Evolutionary conservation across 2,329 filamentous ascomycete genomes (phyloP), one percentile per base, ranked within the genome.

Genomic region (Coniochaeta prunicola): DNA sequence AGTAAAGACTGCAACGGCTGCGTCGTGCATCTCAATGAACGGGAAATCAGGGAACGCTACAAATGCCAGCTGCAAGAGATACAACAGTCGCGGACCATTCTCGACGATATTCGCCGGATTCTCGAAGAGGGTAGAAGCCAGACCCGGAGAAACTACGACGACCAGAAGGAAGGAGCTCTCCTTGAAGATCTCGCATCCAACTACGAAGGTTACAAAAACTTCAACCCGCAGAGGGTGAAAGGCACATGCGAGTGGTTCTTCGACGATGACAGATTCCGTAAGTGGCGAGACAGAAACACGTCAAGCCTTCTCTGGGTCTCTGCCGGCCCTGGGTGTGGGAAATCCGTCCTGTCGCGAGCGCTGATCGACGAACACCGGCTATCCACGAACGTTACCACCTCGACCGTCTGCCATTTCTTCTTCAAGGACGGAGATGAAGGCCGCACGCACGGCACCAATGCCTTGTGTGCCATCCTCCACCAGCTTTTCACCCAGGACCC

Each of bases 201-300:
- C 31, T 69, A 73, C 53, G 61, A 67, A 59, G 57, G 54, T 6
- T 58, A 67, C 31, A 74, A 69, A 58, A 63, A 70, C 55, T 60
- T 66, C 33, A 72, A 70, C 40, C 66, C 64, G 5, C 3, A 17
- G n/a, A 65, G 59, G 28, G 66, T 72, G 1, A 1, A 38, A 0
- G 70, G 66, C 10, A 74, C 72, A 1, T 74, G 71, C 48, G 64
- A 68, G 13, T 74, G 71, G 72, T 68, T 74, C 24, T 57, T 72
- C 4, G 9, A 61, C 3, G 64, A 73, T 53, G 33, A 58, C 0
- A 58, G 31, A 13, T 74, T 70, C 26, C 60, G 48, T 8, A 45
- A 61, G 7, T 74, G 71, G 72, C 61, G 62, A 4, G 58, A 67
- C 1, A 54, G 59, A n/a, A 34, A 33, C 0, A 17, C 58, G 5